Base-by-base conservation (phyloP, 2,329 filamentous ascomycete species). In the Penicillium sp. region DNA sequence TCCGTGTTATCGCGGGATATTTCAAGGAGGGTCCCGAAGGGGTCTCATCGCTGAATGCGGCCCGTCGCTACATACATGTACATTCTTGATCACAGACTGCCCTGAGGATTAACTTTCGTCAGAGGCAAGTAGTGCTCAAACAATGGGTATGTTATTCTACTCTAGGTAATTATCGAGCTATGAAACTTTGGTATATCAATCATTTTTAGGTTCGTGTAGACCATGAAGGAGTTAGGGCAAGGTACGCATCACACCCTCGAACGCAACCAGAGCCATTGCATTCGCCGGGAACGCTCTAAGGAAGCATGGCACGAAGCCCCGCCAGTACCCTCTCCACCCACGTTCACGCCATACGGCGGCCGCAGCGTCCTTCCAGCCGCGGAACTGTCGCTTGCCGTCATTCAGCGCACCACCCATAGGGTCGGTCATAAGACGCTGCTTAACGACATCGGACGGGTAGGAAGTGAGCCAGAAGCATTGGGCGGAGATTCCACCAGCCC, bases 361-460 rank as follows among this genome's bases (percentile, higher is more conserved):
- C 0, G 90, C 93, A 0, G 93, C 94, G 63, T 93, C 85, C 69
- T 81, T 85, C 94, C 94, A 97, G 47, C 81, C 77, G 12, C 76
- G 79, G 70, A 92, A 97, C 62, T 79, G 84, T 59, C 85, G 82
- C 55, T 82, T 78, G 10, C 89, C 86, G 62, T 91, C 88, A 17
- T 81, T 78, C 12, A 92, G 75, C 1, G 78, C 79, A 1, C 88
- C 87, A 1, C 88, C 92, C 50, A 97, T 77, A 5, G 90, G 86
- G 75, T 97, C 94, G 14, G 93, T 97, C 94, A 99, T 97, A 70
- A 99, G 88, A 31, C 91, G 83, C 79, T 97, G 93, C 81, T 97
- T 97, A 53, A 97, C 87, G 22, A 97, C 90, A 71, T 97, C 93
- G 45, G 86, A 89, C 1, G 94, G 93, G 70, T 97, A 97, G 61